Conservation (phyloP, 2,329 filamentous ascomycete genomes). For the Bertia moriformis region DNA sequence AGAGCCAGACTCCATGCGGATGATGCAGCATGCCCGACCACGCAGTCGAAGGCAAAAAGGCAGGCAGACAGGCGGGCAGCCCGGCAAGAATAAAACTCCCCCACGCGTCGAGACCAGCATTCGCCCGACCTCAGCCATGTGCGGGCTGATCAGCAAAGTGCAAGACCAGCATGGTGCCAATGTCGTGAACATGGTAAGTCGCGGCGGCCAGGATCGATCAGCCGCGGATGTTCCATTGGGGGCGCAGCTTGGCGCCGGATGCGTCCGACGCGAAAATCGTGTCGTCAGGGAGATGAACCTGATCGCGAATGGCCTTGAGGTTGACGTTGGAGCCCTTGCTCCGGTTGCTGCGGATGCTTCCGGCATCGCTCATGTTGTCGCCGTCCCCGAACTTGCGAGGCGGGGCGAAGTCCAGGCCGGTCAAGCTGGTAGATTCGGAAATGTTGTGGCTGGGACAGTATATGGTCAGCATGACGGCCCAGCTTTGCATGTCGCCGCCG, state of each 20-base stretch:
- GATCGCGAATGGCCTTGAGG: constrained; percentile 58
- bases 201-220: too few relatives aligned
- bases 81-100: neutral
- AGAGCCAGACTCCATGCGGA: too few relatives aligned
- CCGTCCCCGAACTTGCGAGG: constrained; percentile 58
- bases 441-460: constrained; percentile 58
- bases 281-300: constrained; percentile 69
- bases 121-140: too few relatives aligned
- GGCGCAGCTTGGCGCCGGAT: constrained; percentile 44
- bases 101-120: too few relatives aligned
- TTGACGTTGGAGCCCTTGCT: constrained; percentile 63
- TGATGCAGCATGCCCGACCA: neutral
- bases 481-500: constrained; percentile 7
- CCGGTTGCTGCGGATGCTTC: constrained; percentile 57
- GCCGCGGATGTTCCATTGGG: constrained; percentile 33
- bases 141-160: too few relatives aligned
- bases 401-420: constrained; percentile 66
- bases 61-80: neutral
- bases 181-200: too few relatives aligned
- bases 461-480: constrained; percentile 8
- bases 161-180: too few relatives aligned
- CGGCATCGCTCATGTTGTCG: constrained; percentile 47
- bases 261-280: constrained; percentile 65
- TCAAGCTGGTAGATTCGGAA: constrained; percentile 67
- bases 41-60: neutral